A percentile compares a stretch with the other conserved stretches of the same genome.
Conservation (phyloP, 768 basidiomycete genomes). For the Xerocomellus intermedius region DNA sequence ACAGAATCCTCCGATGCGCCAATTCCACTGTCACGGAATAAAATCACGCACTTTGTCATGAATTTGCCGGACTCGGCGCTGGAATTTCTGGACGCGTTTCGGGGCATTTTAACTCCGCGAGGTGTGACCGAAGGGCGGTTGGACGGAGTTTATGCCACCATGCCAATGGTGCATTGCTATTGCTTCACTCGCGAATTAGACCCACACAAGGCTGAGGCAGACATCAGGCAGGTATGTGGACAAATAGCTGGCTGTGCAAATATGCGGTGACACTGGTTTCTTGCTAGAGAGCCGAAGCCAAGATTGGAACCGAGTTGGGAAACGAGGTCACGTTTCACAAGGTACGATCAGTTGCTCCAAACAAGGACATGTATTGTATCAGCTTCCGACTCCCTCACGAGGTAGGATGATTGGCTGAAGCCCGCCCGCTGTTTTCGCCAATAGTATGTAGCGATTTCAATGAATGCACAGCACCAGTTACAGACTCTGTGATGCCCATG, state of each 20-base stretch:
- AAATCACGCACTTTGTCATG: constrained; percentile 92
- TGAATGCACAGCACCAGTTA: background rate
- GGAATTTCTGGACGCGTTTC: constrained; percentile 85
- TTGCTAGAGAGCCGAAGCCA: constrained; percentile 67
- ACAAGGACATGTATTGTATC: constrained; percentile 97
- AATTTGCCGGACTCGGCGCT: constrained; percentile 94
- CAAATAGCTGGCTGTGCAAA: constrained; percentile 1
- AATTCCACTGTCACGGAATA: constrained; percentile 40
- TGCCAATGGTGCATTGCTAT: constrained; percentile 95
- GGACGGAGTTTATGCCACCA: constrained; percentile 44
- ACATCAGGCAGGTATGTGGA: constrained; percentile 74
- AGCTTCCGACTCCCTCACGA: constrained; percentile 70
- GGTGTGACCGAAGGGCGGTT: constrained; percentile 39
- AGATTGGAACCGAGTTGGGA: constrained; percentile 54
- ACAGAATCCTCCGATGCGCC: constrained; percentile 8
- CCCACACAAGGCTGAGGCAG: constrained; percentile 58
- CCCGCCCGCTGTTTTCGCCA: background rate
- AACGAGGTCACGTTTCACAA: constrained; percentile 58
- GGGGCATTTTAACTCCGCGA: constrained; percentile 57
- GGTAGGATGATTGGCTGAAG: constrained; percentile 28
- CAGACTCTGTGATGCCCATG: constrained; percentile 19
- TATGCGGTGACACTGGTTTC: constrained; percentile 14
- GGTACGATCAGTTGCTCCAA: constrained; percentile 92
- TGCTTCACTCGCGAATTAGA: constrained; percentile 92
- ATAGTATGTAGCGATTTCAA: background rate